Evolutionary conservation across 2,329 filamentous ascomycete genomes (phyloP), one percentile per base, ranked within the genome.

Genomic region (Aspergillus luchuensis): DNA sequence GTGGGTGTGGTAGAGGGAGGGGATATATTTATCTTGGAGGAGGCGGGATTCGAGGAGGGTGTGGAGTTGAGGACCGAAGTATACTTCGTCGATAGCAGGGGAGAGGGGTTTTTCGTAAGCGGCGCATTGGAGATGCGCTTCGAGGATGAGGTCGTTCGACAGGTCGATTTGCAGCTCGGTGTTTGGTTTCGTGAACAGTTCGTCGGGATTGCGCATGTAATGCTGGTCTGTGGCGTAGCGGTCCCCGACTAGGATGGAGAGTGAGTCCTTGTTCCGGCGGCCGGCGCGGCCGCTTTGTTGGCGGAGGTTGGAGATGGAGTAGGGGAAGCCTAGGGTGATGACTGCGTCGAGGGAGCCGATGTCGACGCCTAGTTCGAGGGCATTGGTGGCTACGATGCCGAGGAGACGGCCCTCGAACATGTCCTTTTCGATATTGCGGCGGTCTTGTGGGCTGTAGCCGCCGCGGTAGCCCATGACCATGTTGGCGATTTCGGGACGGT

Each of bases 371-470:
- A 99, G 81, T 73, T 99, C 95, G 2, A 99, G 82, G 0, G 95
- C 95, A 57, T 89, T 96, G 0, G 95, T 99, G 2, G 94, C 94
- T 33, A 99, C 88, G 59, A 99, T 96, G 1, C 95, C 95, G 62
- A 97, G 84, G 1, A 99, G 82, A 69, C 93, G 95, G 0, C 95
- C 95, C 58, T 96, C 91, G 68, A 99, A 99, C 95, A 99, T 98
- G 72, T 98, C 93, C 25, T 85, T 87, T 75, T 99, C 95, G 61
- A 99, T 97, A 58, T 85, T 83, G 17, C 95, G 86, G 58, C 95
- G 85, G 70, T 99, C 95, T 73, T 96, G 90, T 2, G 94, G 87
- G 3, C 93, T 97, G 72, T 99, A 99, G 0, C 95, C 95, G 23
- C 95, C 95, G 63, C 95, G 87, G 71, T 99, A 99, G 0, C 91